phyloP scores from a whole-genome alignment of 257 asterid genomes.

The Echites panduratus region DNA sequence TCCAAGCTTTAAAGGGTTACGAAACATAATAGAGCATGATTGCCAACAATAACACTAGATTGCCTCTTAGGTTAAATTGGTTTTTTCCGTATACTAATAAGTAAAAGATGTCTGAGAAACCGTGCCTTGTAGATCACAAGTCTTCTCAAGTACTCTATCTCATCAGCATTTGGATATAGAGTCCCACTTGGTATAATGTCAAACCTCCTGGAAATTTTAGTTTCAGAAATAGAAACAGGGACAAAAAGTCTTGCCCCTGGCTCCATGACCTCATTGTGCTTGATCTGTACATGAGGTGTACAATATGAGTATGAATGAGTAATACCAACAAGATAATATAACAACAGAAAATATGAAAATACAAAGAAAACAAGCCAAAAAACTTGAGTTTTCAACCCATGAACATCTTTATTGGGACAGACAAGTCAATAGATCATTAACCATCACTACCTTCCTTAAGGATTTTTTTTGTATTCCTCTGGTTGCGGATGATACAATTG shows the following conservation, averaged over 20 bases:
- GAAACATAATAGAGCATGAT: not conserved
- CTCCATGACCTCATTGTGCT: slow-evolving; percentile 63
- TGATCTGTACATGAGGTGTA: slow-evolving; percentile 44
- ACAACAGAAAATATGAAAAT: not conserved
- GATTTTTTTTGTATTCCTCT: slow-evolving; percentile 26
- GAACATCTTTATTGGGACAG: not conserved
- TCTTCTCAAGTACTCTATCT: slow-evolving; percentile 74
- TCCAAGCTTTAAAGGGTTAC: not conserved
- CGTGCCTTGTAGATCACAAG: slow-evolving; percentile 80
- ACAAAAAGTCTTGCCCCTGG: slow-evolving; percentile 54
- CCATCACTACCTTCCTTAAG: slow-evolving; percentile 51
- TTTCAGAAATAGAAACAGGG: slow-evolving; percentile 73
- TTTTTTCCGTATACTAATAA: not conserved
- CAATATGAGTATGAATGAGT: slow-evolving; percentile 1
- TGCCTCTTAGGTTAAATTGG: not conserved
- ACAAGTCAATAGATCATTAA: not conserved
- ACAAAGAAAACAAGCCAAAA: not conserved
- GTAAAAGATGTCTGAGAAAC: slow-evolving; percentile 4
- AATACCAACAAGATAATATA: not conserved
- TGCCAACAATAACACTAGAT: not conserved
- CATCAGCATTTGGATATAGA: slow-evolving; percentile 87
- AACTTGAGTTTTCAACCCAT: not conserved
- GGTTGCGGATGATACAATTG: slow-evolving; percentile 20
- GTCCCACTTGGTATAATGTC: slow-evolving; percentile 87
- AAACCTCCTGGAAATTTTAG: slow-evolving; percentile 70